These are phyloP conservation scores for Salix dunnii DNA, from an alignment of 345 rosid genomes.

Conservation along the genomic window DNA sequence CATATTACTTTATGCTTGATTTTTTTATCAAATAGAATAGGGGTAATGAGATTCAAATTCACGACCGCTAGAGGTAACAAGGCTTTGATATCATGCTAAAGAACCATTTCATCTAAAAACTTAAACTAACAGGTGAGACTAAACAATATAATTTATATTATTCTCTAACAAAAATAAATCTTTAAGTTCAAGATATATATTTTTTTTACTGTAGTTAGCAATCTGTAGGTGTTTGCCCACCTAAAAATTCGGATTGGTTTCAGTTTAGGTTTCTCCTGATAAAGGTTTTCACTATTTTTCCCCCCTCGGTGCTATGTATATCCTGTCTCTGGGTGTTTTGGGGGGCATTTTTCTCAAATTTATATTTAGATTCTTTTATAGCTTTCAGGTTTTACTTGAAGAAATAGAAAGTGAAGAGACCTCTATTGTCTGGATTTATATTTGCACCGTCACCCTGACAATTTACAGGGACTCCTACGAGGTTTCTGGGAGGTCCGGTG, in stretches of 20 bases:
- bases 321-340: not conserved
- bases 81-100: no score
- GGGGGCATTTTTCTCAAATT: not conserved
- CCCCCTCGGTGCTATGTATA: not conserved
- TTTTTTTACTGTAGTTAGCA: not conserved
- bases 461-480: conserved; percentile 70
- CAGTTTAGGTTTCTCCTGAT: not conserved
- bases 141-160: no score
- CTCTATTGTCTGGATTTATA: not conserved
- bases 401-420: not conserved
- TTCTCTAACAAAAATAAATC: not conserved
- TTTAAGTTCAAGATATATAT: not conserved
- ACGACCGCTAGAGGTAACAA: no score
- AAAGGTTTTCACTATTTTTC: not conserved
- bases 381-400: not conserved
- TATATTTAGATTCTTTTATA: not conserved
- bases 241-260: not conserved
- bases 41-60: no score
- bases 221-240: not conserved
- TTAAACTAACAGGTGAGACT: fast-evolving
- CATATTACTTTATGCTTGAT: no score
- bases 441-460: not conserved
- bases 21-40: no score
- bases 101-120: no score
- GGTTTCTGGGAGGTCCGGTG: conserved; percentile 64